Evolutionary conservation across 805 yeast species (phyloP).

Genomic region (Ogataea salicorniae): DNA sequence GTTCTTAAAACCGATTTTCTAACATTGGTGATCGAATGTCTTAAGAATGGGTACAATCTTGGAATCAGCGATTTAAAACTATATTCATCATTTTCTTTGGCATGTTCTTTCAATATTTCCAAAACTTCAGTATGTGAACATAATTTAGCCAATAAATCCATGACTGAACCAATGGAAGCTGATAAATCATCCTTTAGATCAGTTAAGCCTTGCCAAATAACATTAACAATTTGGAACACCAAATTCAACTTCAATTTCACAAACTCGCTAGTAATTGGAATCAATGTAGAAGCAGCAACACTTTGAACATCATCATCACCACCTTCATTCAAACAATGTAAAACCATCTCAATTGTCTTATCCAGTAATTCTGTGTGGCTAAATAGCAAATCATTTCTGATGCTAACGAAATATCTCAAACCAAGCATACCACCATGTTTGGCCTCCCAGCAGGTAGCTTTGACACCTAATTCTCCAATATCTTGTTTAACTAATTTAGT

Average conservation of each 20-base stretch:
- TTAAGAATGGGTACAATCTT: conserved; percentile 80
- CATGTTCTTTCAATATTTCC: conserved; percentile 60
- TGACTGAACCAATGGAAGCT: conserved; percentile 91
- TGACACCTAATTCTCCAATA: conserved; percentile 34
- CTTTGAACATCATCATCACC: conserved; percentile 98
- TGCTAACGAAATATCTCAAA: conserved; percentile 83
- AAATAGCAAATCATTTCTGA: conserved; percentile 73
- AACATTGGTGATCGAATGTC: conserved; percentile 91
- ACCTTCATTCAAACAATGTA: conserved; percentile 70
- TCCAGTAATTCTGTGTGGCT: conserved; percentile 55
- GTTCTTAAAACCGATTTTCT: conserved; percentile 84
- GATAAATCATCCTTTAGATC: conserved; percentile 87
- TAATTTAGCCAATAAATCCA: conserved; percentile 85
- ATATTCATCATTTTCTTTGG: conserved; percentile 44
- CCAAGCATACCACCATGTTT: conserved; percentile 98
- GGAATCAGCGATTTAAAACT: conserved; percentile 81
- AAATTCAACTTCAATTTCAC: conserved; percentile 55
- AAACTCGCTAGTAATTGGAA: conserved; percentile 87
- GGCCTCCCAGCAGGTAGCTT: conserved; percentile 84
- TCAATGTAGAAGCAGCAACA: conserved; percentile 87
- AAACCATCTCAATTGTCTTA: conserved; percentile 74
- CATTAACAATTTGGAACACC: conserved; percentile 47
- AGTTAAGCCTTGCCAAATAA: conserved; percentile 87
- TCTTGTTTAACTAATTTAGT: conserved; percentile 68
- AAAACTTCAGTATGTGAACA: conserved; percentile 79